A percentile compares a stretch with the other conserved stretches of the same genome.
These are phyloP conservation scores for Hyaloscypha hepaticicola DNA, from an alignment of 495 filamentous ascomycete genomes.

Conservation along the genomic window DNA sequence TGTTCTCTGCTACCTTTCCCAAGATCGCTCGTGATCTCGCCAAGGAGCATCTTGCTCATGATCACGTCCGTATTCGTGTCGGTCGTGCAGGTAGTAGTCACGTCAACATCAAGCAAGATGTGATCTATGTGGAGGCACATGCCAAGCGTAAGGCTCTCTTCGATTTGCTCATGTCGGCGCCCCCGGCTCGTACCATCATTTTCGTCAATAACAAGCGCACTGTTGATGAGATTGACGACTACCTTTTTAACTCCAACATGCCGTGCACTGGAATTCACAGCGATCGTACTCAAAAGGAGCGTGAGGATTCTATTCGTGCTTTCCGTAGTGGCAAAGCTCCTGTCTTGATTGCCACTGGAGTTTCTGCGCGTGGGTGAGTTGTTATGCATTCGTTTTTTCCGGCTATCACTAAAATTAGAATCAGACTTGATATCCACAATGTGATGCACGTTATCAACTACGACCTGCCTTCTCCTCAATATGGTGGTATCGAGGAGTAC, in stretches of 20 bases:
- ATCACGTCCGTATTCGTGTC: slow-evolving; percentile 75
- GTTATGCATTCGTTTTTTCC: too few relatives aligned
- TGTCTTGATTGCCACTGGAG: slow-evolving; percentile 79
- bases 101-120: slow-evolving; percentile 72
- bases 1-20: slow-evolving; percentile 95
- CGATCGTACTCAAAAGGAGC: slow-evolving; percentile 85
- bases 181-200: slow-evolving; percentile 78
- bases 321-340: slow-evolving; percentile 75
- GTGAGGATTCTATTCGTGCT: slow-evolving; percentile 87
- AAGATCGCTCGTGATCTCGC: slow-evolving; percentile 74
- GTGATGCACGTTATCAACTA: slow-evolving; percentile 93
- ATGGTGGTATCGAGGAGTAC: slow-evolving; percentile 94
- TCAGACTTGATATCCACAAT: slow-evolving; percentile 77
- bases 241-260: slow-evolving; percentile 71
- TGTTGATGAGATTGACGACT: slow-evolving; percentile 84
- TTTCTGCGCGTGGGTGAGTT: slow-evolving; percentile 87
- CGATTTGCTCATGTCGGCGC: slow-evolving; percentile 66
- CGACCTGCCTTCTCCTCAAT: slow-evolving; percentile 65
- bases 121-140: slow-evolving; percentile 60
- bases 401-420: too few relatives aligned
- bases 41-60: slow-evolving; percentile 64
- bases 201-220: slow-evolving; percentile 80
- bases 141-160: slow-evolving; percentile 69
- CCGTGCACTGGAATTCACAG: slow-evolving; percentile 85
- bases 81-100: slow-evolving; percentile 82